phyloP scores from a whole-genome alignment of 257 asterid genomes.

The Solanum ossicruentum region DNA sequence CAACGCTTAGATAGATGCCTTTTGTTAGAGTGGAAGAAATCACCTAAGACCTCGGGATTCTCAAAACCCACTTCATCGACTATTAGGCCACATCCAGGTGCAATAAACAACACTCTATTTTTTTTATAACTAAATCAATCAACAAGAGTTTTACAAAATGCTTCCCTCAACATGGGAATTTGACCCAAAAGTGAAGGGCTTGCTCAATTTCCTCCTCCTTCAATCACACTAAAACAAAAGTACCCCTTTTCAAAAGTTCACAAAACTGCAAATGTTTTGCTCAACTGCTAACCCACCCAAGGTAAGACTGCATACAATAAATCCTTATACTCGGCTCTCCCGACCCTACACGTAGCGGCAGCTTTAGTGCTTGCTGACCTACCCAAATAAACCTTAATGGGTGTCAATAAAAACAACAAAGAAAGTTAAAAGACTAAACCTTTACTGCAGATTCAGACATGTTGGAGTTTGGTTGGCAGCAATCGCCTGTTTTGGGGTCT shows the following conservation, averaged over 20 bases:
- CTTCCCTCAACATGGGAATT: neutral
- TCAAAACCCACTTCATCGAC: neutral
- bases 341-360: too few relatives aligned
- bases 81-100: neutral
- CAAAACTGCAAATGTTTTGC: neutral
- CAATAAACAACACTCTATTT: neutral
- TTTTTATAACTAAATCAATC: neutral
- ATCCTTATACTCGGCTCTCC: too few relatives aligned
- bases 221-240: neutral
- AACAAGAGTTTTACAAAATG: neutral
- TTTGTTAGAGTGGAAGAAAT: neutral
- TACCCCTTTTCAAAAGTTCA: neutral
- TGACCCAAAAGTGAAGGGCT: neutral
- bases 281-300: neutral
- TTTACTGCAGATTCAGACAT: slow-evolving; percentile 9
- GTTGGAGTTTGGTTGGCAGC: slow-evolving; percentile 14
- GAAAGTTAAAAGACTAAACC: neutral
- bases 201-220: neutral
- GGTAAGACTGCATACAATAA: too few relatives aligned
- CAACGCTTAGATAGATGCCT: neutral
- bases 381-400: neutral
- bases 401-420: neutral
- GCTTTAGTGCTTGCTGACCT: neutral
- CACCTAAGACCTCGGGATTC: neutral
- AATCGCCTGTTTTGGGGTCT: slow-evolving; percentile 22